Percentiles rank a stretch among this genome's conserved stretches.
Conservation (phyloP, 768 basidiomycete species). For the Rhodotorula graminis region DNA sequence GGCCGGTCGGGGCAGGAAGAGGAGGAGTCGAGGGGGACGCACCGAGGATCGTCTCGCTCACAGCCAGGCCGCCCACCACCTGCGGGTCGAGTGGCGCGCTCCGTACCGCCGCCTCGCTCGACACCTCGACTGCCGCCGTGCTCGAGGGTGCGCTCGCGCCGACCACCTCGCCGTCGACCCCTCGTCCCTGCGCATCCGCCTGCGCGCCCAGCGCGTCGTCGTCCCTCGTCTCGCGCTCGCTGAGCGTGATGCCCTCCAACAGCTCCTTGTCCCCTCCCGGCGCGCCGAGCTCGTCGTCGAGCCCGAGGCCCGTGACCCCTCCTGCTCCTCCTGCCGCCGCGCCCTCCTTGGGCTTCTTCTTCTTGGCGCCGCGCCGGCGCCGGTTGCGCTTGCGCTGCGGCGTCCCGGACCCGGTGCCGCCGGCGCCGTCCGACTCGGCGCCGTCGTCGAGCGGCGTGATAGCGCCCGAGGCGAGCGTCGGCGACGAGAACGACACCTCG, state of each 20-base stretch:
- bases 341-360: slow-evolving; percentile 37
- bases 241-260: slow-evolving; percentile 16
- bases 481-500: not conserved
- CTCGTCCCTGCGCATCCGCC: not conserved
- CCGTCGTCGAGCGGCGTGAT: slow-evolving; percentile 21
- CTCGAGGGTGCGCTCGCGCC: slow-evolving; percentile 41
- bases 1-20: not conserved
- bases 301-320: slow-evolving; percentile 5
- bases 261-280: slow-evolving; percentile 11
- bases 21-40: not conserved
- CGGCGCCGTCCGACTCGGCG: slow-evolving; percentile 46
- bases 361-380: slow-evolving; percentile 31
- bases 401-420: slow-evolving; percentile 25
- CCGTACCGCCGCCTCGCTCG: not conserved
- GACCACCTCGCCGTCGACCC: not conserved
- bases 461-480: not conserved
- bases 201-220: slow-evolving; percentile 43
- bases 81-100: slow-evolving; percentile 42
- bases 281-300: slow-evolving; percentile 43
- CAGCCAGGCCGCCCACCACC: slow-evolving; percentile 43
- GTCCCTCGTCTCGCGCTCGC: slow-evolving; percentile 40
- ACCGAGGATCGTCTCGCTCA: slow-evolving; percentile 50
- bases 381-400: slow-evolving; percentile 32
- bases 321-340: not conserved
- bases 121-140: slow-evolving; percentile 8